Evolutionary conservation across 2,329 filamentous ascomycete species (phyloP).

Genomic region (Penicillium sp.): DNA sequence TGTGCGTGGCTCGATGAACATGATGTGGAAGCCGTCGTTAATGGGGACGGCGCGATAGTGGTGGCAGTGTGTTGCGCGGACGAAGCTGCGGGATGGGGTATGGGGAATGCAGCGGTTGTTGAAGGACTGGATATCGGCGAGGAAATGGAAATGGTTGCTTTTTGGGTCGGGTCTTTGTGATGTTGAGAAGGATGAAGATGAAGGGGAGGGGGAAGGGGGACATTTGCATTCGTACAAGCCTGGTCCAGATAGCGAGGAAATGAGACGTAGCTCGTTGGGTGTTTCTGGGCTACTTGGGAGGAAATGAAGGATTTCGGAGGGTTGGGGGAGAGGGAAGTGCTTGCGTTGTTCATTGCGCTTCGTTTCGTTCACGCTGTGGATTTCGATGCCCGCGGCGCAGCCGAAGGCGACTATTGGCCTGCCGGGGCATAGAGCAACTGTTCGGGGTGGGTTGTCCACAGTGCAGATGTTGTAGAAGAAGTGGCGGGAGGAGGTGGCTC

Average conservation of each 20-base stretch:
- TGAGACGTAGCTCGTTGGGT: slow-evolving; percentile 58
- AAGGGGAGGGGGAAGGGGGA: slow-evolving; percentile 19
- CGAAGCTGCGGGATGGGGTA: slow-evolving; percentile 27
- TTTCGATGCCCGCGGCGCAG: slow-evolving; percentile 59
- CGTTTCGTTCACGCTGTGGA: slow-evolving; percentile 57
- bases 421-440: slow-evolving; percentile 64
- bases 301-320: slow-evolving; percentile 53
- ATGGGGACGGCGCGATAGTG: slow-evolving; percentile 64
- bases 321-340: slow-evolving; percentile 42
- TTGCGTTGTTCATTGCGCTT: slow-evolving; percentile 40
- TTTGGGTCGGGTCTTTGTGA: slow-evolving; percentile 16
- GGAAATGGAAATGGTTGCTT: slow-evolving; percentile 30
- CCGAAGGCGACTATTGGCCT: slow-evolving; percentile 64
- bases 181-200: slow-evolving; percentile 13
- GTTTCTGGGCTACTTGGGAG: slow-evolving; percentile 53
- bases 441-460: slow-evolving; percentile 61
- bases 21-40: slow-evolving; percentile 62
- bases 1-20: slow-evolving; percentile 61
- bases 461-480: slow-evolving; percentile 57
- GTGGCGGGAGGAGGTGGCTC: slow-evolving; percentile 34
- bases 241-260: slow-evolving; percentile 57
- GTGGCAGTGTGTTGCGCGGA: slow-evolving; percentile 51
- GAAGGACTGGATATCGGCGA: slow-evolving; percentile 27
- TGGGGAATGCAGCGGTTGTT: slow-evolving; percentile 22
- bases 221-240: slow-evolving; percentile 32